Percentiles rank a stretch among this genome's conserved stretches.
phyloP scores from a whole-genome alignment of 164 flowering plant species.

The Houttuynia cordata region DNA sequence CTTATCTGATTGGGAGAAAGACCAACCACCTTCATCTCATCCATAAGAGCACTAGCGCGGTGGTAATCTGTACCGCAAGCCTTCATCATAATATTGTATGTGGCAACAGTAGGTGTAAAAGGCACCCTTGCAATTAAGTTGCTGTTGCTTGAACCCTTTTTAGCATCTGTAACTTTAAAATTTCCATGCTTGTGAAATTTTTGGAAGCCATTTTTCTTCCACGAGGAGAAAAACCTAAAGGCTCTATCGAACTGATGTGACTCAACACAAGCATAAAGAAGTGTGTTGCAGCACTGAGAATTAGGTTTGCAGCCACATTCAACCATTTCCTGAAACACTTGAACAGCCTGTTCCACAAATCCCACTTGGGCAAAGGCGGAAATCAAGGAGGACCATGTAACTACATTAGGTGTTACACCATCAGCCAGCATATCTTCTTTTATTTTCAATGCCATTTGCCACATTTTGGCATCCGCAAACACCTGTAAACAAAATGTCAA shows the following conservation, averaged over 20 bases:
- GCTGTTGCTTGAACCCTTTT: slow-evolving; percentile 8
- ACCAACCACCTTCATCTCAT: slow-evolving; percentile 60
- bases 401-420: slow-evolving; percentile 68
- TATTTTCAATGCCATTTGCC: slow-evolving; percentile 71
- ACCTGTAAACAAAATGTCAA: slow-evolving; percentile 29
- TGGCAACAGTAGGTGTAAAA: slow-evolving; percentile 59
- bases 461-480: slow-evolving; percentile 83
- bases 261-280: slow-evolving; percentile 82
- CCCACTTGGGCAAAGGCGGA: slow-evolving; percentile 90
- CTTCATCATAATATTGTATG: slow-evolving; percentile 84
- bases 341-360: slow-evolving; percentile 61
- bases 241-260: slow-evolving; percentile 82
- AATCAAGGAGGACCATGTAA: slow-evolving; percentile 83
- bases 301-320: slow-evolving; percentile 68
- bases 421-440: slow-evolving; percentile 77
- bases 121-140: slow-evolving; percentile 22
- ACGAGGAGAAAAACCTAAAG: slow-evolving; percentile 63
- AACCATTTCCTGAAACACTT: slow-evolving; percentile 75
- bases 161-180: slow-evolving; percentile 2
- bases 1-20: slow-evolving; percentile 75
- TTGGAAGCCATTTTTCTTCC: slow-evolving; percentile 34
- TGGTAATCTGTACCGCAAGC: slow-evolving; percentile 77
- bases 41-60: slow-evolving; percentile 61
- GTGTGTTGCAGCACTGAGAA: slow-evolving; percentile 67
- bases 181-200: slow-evolving; percentile 8